Base-by-base conservation (phyloP, 805 yeast species). In the Starmerella etchellsii region DNA sequence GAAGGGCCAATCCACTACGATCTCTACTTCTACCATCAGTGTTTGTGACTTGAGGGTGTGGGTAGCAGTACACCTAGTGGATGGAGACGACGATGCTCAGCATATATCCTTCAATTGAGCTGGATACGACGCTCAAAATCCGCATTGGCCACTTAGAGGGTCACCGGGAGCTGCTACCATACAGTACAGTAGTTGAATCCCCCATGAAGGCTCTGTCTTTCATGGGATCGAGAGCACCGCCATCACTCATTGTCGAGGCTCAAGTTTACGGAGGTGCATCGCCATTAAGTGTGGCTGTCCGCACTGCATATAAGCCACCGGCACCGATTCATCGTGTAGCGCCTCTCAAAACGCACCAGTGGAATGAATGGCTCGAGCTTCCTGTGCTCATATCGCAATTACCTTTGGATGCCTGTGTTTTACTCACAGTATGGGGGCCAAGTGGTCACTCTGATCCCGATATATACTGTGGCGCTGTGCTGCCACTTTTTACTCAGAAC, bases 321-420 rank as follows among this genome's bases (percentile, higher is more conserved):
- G 63, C 65, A 43, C 41, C 51, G 21, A 20, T 42, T 11, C 40
- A 41, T 28, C 41, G 43, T 4, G 36, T 34, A 8, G n/a, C 43
- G 11, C 23, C 47, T 13, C 22, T 34, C 13, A 42, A 45, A 24
- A 35, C 46, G 25, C 70, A 70, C 54, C 70, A 56, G 36, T 83
- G 91, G 87, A 71, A 78, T 50, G 74, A 75, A 44, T 78, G 84
- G 80, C 59, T 83, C 18, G 69, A 71, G 34, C 58, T 91, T 35
- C 88, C 96, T 1, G 69, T 87, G 2, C 66, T 68, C 40, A 74
- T 81, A 48, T 70, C 71, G 39, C 91, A 84, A 53, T 57, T 88
- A n/a, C 78, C 82, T 2, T 55, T 74, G 28, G 70, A 72, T 31
- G 60, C 91, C 4, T 69, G 66, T 46, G 56, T 87, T 15, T 69